Evolutionary conservation across 768 basidiomycete species (phyloP), one percentile per base, ranked within the genome.

Genomic region (Megacollybia marginata): DNA sequence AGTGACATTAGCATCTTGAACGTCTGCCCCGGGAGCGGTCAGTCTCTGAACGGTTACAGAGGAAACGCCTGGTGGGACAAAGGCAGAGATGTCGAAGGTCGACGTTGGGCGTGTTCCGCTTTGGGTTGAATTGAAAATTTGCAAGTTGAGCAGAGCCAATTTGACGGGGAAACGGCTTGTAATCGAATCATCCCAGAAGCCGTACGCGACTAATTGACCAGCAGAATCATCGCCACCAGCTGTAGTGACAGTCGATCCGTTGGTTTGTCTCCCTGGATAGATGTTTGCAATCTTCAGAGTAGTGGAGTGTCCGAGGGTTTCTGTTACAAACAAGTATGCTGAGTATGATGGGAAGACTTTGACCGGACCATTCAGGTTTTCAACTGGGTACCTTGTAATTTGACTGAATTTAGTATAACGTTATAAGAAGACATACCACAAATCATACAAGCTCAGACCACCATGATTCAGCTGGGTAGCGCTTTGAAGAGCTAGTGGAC

Each of bases 321-420:
- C 78, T 12, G 71, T 60, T 48, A 78, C 62, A 52, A 78, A 78
- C 10, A 79, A 60, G 50, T 77, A 76, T n/a, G 76, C 65, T 4
- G 68, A 69, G 48, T 78, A 78, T n/a, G 74, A 67, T 1, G 76
- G 78, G 61, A 78, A 75, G 6, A 77, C 76, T 59, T 75, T 67
- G 44, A 72, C 59, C 6, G 70, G 70, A n/a, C 75, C 74, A 47
- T 74, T 76, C 33, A 58, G 53, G 33, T 74, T 78, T 49, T 73
- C 66, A 8, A 72, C 69, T 3, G 76, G 75, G 50, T 73, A 75
- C 72, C 74, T 77, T 46, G 11, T 28, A 44, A 44, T 31, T n/a
- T 31, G 28, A 44, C 13, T 16, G 44, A 16, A 13, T 31, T 13
- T 16, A 5, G 23, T 2, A 2, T 31, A 5, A 13, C 3, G 28